Percentiles rank a stretch among this genome's conserved stretches.
phyloP scores from a whole-genome alignment of 192 early-diverging fungal species.

The Geosiphon pyriformis region DNA sequence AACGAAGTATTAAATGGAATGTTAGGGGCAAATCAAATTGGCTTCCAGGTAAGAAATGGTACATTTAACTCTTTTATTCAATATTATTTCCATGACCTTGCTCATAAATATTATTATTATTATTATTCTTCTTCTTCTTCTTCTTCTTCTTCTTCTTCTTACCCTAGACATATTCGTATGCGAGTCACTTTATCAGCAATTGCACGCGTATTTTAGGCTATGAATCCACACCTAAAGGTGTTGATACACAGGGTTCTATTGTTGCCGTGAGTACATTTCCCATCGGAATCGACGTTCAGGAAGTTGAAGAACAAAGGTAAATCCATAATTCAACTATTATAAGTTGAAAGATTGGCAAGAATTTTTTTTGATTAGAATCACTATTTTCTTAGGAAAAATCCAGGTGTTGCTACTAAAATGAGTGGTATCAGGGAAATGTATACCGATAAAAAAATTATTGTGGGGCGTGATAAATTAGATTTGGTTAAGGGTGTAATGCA shows the following conservation, averaged over 20 bases:
- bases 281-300: slow-evolving; percentile 91
- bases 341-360: neutral
- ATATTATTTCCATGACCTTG: neutral
- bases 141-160: neutral
- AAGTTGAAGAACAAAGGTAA: slow-evolving; percentile 52
- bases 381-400: slow-evolving; percentile 37
- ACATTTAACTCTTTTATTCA: too few relatives aligned
- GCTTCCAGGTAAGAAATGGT: slow-evolving; percentile 67
- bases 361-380: too few relatives aligned
- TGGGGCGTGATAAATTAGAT: slow-evolving; percentile 95
- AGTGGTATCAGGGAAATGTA: slow-evolving; percentile 76
- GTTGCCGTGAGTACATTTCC: slow-evolving; percentile 89
- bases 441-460: slow-evolving; percentile 85
- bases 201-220: slow-evolving; percentile 93
- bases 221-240: slow-evolving; percentile 85
- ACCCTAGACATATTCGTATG: slow-evolving; percentile 81
- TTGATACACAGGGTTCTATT: slow-evolving; percentile 72
- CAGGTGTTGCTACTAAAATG: slow-evolving; percentile 73
- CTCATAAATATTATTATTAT: neutral
- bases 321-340: neutral
- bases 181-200: slow-evolving; percentile 85
- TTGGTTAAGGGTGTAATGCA: slow-evolving; percentile 91
- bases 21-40: slow-evolving; percentile 88
- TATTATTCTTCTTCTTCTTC: too few relatives aligned
- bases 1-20: slow-evolving; percentile 81